Evolutionary conservation across 2,329 filamentous ascomycete genomes (phyloP).

Genomic region (Tolypocladium sp.): DNA sequence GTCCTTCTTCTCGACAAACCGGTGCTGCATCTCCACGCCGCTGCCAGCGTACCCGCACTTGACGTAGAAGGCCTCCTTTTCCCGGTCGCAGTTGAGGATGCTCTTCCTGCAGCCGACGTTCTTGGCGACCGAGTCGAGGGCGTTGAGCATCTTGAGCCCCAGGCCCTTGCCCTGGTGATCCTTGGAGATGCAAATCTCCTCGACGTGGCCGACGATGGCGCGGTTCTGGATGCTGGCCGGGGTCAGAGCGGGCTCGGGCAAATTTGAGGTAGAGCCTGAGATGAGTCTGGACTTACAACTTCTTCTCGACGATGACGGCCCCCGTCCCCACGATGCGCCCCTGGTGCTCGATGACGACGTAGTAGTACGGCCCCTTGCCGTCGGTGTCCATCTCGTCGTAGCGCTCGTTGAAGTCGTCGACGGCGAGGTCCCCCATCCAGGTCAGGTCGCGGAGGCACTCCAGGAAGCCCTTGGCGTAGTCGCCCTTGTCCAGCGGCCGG

Average conservation of each 20-base stretch:
- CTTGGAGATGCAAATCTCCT: conserved; percentile 73
- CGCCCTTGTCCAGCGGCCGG: conserved; percentile 57
- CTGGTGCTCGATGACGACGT: conserved; percentile 59
- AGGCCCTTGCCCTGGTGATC: conserved; percentile 77
- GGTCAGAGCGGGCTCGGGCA: background rate
- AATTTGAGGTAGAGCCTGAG: background rate
- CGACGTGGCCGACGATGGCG: conserved; percentile 67
- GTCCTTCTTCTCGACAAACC: background rate
- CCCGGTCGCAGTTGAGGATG: conserved; percentile 70
- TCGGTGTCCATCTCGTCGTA: conserved; percentile 47
- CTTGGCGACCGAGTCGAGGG: conserved; percentile 63
- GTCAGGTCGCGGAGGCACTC: conserved; percentile 69
- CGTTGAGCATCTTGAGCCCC: conserved; percentile 67
- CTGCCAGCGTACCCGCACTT: conserved; percentile 15
- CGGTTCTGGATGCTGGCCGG: conserved; percentile 50
- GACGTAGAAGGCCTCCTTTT: conserved; percentile 69
- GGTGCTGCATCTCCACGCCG: conserved; percentile 11
- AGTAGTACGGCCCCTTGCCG: conserved; percentile 50
- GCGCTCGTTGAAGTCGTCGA: conserved; percentile 56
- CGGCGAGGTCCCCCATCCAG: conserved; percentile 62
- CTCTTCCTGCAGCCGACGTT: conserved; percentile 73
- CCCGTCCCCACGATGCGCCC: conserved; percentile 64
- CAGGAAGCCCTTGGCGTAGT: conserved; percentile 64
- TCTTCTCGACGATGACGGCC: conserved; percentile 68
- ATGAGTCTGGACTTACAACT: conserved; percentile 44